Evolutionary conservation across 768 basidiomycete genomes (phyloP).

Genomic region (Naganishia vishniacii): DNA sequence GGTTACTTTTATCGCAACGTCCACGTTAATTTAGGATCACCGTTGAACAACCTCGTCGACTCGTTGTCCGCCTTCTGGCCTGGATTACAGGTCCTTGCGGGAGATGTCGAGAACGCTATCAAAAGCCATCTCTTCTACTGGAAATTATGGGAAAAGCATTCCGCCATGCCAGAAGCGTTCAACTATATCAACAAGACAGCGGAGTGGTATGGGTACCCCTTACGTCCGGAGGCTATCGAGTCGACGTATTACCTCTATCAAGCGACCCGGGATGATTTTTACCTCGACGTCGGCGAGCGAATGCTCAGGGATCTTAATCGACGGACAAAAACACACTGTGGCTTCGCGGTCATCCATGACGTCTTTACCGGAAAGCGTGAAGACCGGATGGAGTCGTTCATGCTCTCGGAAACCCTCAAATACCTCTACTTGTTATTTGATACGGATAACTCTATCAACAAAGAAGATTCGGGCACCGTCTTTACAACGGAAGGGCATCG

Average conservation of each 20-base stretch:
- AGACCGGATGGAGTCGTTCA: slow-evolving; percentile 96
- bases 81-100: slow-evolving; percentile 65
- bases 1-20: slow-evolving; percentile 77
- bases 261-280: slow-evolving; percentile 85
- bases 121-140: slow-evolving; percentile 88
- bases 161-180: slow-evolving; percentile 87
- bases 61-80: slow-evolving; percentile 96
- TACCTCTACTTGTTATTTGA: slow-evolving; percentile 92
- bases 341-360: slow-evolving; percentile 74
- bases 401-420: slow-evolving; percentile 79
- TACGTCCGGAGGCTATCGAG: slow-evolving; percentile 73
- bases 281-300: slow-evolving; percentile 83
- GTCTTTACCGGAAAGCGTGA: slow-evolving; percentile 57
- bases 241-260: slow-evolving; percentile 93
- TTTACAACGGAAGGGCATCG: slow-evolving; percentile 95
- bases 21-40: slow-evolving; percentile 71
- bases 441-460: slow-evolving; percentile 68
- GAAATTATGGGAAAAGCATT: slow-evolving; percentile 83
- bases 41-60: slow-evolving; percentile 65
- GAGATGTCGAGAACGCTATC: slow-evolving; percentile 79
- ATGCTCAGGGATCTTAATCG: slow-evolving; percentile 68
- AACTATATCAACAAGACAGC: slow-evolving; percentile 59
- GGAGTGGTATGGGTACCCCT: slow-evolving; percentile 47
- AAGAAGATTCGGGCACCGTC: slow-evolving; percentile 76
- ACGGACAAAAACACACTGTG: slow-evolving; percentile 77